phyloP scores from a whole-genome alignment of 805 yeast species.

The Yarrowia deformans region DNA sequence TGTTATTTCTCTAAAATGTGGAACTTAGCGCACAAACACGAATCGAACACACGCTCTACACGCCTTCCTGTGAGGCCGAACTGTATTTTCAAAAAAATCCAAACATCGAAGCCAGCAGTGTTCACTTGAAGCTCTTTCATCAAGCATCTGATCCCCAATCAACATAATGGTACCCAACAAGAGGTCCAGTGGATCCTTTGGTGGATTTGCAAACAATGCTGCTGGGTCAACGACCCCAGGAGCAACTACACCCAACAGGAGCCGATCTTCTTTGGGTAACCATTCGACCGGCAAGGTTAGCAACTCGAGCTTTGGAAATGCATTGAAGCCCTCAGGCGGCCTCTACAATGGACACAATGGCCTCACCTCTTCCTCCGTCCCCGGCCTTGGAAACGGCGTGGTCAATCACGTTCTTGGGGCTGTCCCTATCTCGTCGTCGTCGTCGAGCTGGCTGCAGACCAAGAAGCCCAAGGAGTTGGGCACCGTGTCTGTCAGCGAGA shows the following conservation, averaged over 20 bases:
- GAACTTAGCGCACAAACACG: conserved; percentile 1
- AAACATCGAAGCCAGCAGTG: conserved; percentile 31
- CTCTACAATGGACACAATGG: conserved; percentile 19
- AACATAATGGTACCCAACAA: conserved; percentile 33
- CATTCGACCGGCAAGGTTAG: conserved; percentile 29
- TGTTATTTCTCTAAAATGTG: background rate
- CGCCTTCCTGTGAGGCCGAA: conserved; percentile 27
- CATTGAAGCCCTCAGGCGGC: conserved; percentile 28
- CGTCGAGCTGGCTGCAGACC: conserved; percentile 30
- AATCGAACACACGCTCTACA: conserved; percentile 36
- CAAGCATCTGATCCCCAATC: conserved; percentile 27
- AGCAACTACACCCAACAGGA: conserved; percentile 25
- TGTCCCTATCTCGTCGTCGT: conserved; percentile 19
- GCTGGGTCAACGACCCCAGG: conserved; percentile 17
- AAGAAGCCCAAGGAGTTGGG: conserved; percentile 39
- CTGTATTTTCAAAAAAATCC: conserved; percentile 33
- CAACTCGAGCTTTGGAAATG: conserved; percentile 36
- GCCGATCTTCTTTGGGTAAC: conserved; percentile 21
- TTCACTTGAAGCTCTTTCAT: conserved; percentile 21
- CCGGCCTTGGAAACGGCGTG: conserved; percentile 24
- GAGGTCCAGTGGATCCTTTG: conserved; percentile 37
- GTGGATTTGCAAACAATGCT: conserved; percentile 21
- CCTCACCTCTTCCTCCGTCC: conserved; percentile 7
- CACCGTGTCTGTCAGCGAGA: conserved; percentile 33
- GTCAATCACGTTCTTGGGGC: conserved; percentile 35